Evolutionary conservation across 352 stramenopile species (phyloP).

Genomic region (Globisporangium acanthophoron): DNA sequence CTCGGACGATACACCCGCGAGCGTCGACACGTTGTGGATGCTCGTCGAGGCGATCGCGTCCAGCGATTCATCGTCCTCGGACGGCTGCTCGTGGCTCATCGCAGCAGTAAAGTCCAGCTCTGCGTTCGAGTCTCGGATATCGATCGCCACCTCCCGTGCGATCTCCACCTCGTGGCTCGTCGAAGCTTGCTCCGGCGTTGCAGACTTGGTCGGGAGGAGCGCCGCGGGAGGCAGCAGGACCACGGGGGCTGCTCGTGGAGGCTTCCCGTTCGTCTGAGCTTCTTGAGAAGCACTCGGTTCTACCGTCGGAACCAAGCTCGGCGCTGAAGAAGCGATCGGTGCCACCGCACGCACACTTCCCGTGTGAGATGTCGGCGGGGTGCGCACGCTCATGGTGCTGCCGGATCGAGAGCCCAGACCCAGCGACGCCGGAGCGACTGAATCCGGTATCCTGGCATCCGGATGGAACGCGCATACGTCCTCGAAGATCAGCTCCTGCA

Average conservation of each 20-base stretch:
- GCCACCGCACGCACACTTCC: not conserved
- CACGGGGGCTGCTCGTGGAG: slow-evolving; percentile 28
- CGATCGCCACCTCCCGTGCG: slow-evolving; percentile 22
- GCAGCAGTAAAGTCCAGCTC: slow-evolving; percentile 7
- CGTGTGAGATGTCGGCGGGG: slow-evolving; percentile 10
- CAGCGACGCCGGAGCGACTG: slow-evolving; percentile 5
- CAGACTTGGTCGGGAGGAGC: slow-evolving; percentile 10
- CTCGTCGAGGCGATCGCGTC: slow-evolving; percentile 32
- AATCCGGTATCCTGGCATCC: slow-evolving; percentile 55
- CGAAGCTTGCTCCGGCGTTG: slow-evolving; percentile 3
- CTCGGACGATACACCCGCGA: slow-evolving; percentile 16
- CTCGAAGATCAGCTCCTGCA: slow-evolving; percentile 90
- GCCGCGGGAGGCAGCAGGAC: slow-evolving; percentile 26
- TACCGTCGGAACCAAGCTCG: slow-evolving; percentile 15
- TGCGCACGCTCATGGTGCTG: slow-evolving; percentile 14
- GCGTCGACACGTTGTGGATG: slow-evolving; percentile 49
- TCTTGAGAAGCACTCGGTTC: slow-evolving; percentile 8
- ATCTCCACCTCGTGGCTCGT: slow-evolving; percentile 2
- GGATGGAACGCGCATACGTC: slow-evolving; percentile 88
- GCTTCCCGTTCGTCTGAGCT: slow-evolving; percentile 9
- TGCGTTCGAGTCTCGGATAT: slow-evolving; percentile 27
- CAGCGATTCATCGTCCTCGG: slow-evolving; percentile 14
- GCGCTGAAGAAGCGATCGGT: not conserved
- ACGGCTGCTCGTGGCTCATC: not conserved
- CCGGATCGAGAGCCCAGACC: slow-evolving; percentile 9